Percentiles rank a stretch among this genome's conserved stretches.
These are phyloP conservation scores for Amaranthus cruentus DNA, from an alignment of 148 eudicot genomes.

Conservation along the genomic window DNA sequence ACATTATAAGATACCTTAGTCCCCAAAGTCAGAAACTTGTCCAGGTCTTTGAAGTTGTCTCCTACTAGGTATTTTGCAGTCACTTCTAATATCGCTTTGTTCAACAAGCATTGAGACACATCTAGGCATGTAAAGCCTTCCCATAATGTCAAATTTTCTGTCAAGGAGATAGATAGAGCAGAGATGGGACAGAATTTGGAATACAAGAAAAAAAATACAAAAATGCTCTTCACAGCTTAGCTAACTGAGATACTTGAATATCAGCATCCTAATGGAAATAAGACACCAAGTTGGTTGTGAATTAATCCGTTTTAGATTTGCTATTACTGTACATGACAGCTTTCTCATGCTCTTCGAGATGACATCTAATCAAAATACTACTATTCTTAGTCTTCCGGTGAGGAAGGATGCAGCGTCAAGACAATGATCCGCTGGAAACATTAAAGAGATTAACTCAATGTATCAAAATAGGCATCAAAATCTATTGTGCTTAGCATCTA, in stretches of 20 bases:
- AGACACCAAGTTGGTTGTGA: neutral
- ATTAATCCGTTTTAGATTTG: neutral
- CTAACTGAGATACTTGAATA: neutral
- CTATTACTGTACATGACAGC: neutral
- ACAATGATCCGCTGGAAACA: neutral
- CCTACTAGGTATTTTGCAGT: slow-evolving; percentile 54
- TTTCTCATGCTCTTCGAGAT: neutral
- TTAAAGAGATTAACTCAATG: neutral
- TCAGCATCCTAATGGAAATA: neutral
- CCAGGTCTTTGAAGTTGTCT: slow-evolving; percentile 45
- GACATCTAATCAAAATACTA: neutral
- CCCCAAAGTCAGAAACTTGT: slow-evolving; percentile 56
- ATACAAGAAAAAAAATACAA: neutral
- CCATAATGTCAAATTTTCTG: slow-evolving; percentile 63
- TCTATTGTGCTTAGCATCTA: neutral
- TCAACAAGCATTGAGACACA: slow-evolving; percentile 81
- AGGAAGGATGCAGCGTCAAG: neutral
- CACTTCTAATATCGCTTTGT: slow-evolving; percentile 73
- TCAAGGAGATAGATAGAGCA: slow-evolving; percentile 40
- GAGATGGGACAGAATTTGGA: neutral
- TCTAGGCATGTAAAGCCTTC: slow-evolving; percentile 95
- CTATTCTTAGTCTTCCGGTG: neutral
- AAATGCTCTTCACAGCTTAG: neutral
- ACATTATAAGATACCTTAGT: slow-evolving; percentile 46
- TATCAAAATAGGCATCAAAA: neutral